A percentile compares a stretch with the other conserved stretches of the same genome.
Evolutionary conservation across 768 basidiomycete genomes (phyloP).

Genomic region (Xanthoconium purpureum): DNA sequence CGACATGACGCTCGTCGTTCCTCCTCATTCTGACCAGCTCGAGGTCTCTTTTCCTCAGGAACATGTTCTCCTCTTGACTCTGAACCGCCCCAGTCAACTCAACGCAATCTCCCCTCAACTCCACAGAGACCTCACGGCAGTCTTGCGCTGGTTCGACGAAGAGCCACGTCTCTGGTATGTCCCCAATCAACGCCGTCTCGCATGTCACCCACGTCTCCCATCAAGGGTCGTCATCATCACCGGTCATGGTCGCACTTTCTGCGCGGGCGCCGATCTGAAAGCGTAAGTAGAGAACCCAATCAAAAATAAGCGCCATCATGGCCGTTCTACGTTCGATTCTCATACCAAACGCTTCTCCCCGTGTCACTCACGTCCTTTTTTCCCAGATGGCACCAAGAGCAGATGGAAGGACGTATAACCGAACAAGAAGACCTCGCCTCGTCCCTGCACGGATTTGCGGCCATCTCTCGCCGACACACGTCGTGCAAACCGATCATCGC

Average conservation of each 20-base stretch:
- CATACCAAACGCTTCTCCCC: neutral
- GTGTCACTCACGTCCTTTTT: neutral
- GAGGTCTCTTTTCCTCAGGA: conserved; percentile 42
- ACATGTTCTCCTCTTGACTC: conserved; percentile 51
- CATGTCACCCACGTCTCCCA: neutral
- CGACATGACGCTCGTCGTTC: neutral
- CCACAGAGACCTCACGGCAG: conserved; percentile 44
- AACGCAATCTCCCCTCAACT: conserved; percentile 73
- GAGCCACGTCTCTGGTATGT: conserved; percentile 71
- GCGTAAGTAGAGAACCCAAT: conserved; percentile 43
- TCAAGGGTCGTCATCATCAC: conserved; percentile 72
- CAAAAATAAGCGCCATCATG: neutral
- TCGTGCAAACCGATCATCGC: conserved; percentile 75
- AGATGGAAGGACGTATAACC: conserved; percentile 40
- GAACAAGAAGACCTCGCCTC: conserved; percentile 43
- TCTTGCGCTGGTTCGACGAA: conserved; percentile 72
- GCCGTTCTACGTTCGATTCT: neutral
- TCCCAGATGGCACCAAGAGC: conserved; percentile 57
- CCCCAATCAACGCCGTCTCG: neutral
- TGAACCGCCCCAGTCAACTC: conserved; percentile 68
- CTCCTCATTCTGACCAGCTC: conserved; percentile 37
- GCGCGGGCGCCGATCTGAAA: conserved; percentile 78
- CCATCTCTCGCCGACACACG: conserved; percentile 61
- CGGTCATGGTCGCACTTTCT: conserved; percentile 70
- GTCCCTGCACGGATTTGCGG: conserved; percentile 62